phyloP scores from a whole-genome alignment of 805 yeast genomes.

The Yarrowia sp. region DNA sequence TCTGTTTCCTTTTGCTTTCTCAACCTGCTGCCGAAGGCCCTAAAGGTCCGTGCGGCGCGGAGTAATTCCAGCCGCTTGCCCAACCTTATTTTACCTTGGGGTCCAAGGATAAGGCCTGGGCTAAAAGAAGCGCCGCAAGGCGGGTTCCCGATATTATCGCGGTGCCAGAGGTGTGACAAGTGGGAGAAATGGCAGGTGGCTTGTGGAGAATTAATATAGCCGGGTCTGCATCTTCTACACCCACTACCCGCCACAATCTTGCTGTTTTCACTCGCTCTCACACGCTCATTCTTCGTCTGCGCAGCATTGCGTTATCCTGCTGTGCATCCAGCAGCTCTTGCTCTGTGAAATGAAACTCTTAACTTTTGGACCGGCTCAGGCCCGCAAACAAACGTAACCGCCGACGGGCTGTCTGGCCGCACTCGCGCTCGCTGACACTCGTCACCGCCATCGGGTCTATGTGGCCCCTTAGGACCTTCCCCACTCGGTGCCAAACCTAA shows the following conservation, averaged over 20 bases:
- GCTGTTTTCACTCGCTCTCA: not conserved
- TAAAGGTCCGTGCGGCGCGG: constrained; percentile 39
- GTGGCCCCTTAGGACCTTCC: constrained; percentile 30
- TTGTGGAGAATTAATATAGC: no score
- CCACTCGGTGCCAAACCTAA: constrained; percentile 33
- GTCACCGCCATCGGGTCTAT: not conserved
- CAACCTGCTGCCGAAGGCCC: constrained; percentile 20
- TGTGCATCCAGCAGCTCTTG: constrained; percentile 11
- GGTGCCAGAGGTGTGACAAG: not conserved
- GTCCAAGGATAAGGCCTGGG: constrained; percentile 10
- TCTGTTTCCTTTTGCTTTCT: constrained; percentile 15
- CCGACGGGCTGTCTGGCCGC: no score
- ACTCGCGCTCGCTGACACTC: not conserved
- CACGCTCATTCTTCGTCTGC: not conserved
- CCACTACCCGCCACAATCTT: no score
- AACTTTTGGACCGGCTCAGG: no score
- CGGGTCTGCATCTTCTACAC: no score
- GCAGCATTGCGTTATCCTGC: constrained; percentile 35
- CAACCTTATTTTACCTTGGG: constrained; percentile 1
- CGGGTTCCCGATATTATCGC: not conserved
- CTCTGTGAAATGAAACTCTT: constrained; percentile 26
- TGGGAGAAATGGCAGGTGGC: no score
- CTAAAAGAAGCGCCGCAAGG: constrained; percentile 37
- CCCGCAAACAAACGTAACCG: no score
- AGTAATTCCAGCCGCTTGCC: constrained; percentile 40